A percentile compares a stretch with the other conserved stretches of the same genome.
Conservation (phyloP, 371 early-diverging fungal genomes). For the Mortierella sp. region DNA sequence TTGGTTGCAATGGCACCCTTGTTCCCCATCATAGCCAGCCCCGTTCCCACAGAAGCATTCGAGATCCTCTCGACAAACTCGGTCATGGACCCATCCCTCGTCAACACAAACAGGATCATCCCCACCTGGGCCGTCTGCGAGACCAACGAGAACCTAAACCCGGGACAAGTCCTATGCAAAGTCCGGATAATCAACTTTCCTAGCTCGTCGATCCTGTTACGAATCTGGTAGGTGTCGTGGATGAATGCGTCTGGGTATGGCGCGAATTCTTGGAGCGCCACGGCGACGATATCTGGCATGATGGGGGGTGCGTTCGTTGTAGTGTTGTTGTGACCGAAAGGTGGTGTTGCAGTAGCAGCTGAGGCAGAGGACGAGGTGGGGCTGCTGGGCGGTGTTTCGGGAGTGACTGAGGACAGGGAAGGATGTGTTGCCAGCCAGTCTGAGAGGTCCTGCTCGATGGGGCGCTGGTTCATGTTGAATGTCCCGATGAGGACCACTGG, state of each 20-base stretch:
- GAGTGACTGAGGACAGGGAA: slow-evolving; percentile 25
- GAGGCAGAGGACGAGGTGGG: slow-evolving; percentile 14
- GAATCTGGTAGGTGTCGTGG: slow-evolving; percentile 30
- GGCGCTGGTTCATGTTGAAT: slow-evolving; percentile 52
- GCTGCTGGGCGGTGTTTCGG: slow-evolving; percentile 33
- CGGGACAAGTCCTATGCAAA: slow-evolving; percentile 42
- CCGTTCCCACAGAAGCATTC: slow-evolving; percentile 50
- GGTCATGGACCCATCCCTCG: slow-evolving; percentile 52
- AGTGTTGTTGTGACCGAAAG: not conserved
- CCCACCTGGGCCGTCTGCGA: slow-evolving; percentile 53
- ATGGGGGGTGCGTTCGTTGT: slow-evolving; percentile 20
- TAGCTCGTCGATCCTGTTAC: slow-evolving; percentile 25
- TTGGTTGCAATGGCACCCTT: slow-evolving; percentile 78
- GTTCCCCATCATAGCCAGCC: slow-evolving; percentile 64
- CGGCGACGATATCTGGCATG: slow-evolving; percentile 61
- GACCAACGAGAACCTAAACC: slow-evolving; percentile 43
- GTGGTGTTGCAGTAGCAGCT: not conserved
- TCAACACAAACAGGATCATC: slow-evolving; percentile 54
- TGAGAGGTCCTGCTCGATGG: slow-evolving; percentile 53
- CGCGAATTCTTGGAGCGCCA: slow-evolving; percentile 60
- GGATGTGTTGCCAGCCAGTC: slow-evolving; percentile 58
- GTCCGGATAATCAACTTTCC: slow-evolving; percentile 37
- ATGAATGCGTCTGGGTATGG: slow-evolving; percentile 59
- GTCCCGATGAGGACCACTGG: slow-evolving; percentile 59
- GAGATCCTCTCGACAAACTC: slow-evolving; percentile 34